These are phyloP conservation scores for Naematelia encephala DNA, from an alignment of 768 basidiomycete species.

Conservation along the genomic window DNA sequence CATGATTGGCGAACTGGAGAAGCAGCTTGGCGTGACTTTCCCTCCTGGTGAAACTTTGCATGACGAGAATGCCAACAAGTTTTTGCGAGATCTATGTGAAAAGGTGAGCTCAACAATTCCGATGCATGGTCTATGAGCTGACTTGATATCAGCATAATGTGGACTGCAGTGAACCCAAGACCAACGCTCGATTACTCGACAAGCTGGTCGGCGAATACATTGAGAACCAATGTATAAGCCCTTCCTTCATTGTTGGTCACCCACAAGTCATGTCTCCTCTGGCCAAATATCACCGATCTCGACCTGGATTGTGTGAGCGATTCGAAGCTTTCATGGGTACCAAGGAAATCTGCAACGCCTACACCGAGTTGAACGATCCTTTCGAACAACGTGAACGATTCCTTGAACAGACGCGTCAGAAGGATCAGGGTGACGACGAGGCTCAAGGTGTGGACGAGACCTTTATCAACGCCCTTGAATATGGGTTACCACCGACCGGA, in stretches of 20 bases:
- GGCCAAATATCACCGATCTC: constrained; percentile 97
- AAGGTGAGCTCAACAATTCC: constrained; percentile 59
- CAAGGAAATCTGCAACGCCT: constrained; percentile 98
- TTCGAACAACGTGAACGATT: constrained; percentile 79
- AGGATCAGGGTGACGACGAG: constrained; percentile 96
- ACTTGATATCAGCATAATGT: constrained; percentile 71
- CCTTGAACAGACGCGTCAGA: constrained; percentile 87
- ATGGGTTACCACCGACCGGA: constrained; percentile 94
- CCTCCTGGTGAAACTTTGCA: constrained; percentile 87
- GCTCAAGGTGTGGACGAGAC: constrained; percentile 96
- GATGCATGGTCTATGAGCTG: not conserved
- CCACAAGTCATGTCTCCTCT: constrained; percentile 99
- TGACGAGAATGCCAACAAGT: constrained; percentile 80
- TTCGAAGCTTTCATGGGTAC: constrained; percentile 98
- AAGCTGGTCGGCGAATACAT: constrained; percentile 99
- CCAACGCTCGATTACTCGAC: constrained; percentile 89
- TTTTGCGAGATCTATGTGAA: constrained; percentile 73
- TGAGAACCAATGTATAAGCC: constrained; percentile 92
- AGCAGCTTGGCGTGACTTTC: constrained; percentile 87
- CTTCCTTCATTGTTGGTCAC: constrained; percentile 96
- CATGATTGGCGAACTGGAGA: constrained; percentile 94
- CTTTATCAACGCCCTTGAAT: constrained; percentile 94
- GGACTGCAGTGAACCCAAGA: constrained; percentile 92
- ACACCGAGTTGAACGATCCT: constrained; percentile 99
- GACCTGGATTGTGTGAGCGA: constrained; percentile 94